Conservation (phyloP, 305 asterid genomes). For the Solanum chacoense region DNA sequence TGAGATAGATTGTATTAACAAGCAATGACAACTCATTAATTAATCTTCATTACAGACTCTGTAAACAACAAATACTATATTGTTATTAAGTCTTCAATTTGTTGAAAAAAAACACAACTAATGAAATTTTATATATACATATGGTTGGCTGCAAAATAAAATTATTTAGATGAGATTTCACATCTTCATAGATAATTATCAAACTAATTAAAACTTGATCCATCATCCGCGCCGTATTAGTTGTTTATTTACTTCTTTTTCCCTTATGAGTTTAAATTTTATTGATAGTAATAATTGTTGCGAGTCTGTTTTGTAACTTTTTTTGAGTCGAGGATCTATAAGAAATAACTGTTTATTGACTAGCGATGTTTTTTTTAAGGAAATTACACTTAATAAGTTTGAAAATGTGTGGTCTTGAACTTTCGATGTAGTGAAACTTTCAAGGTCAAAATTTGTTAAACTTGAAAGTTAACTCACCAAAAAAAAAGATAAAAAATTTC, state of each 20-base stretch:
- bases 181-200: neutral
- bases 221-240: neutral
- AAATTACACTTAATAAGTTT: neutral
- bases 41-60: neutral
- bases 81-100: neutral
- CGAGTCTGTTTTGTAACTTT: neutral
- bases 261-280: neutral
- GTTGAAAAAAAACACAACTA: neutral
- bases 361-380: neutral
- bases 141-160: neutral
- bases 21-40: neutral
- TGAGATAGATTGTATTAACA: neutral
- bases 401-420: neutral
- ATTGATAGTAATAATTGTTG: neutral
- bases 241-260: neutral
- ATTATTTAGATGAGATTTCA: neutral
- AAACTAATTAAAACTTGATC: neutral
- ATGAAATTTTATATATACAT: neutral
- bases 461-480: neutral
- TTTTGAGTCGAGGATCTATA: neutral
- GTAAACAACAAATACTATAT: neutral
- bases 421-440: neutral
- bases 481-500: neutral
- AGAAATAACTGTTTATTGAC: neutral
- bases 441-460: neutral